Percentiles rank a stretch among this genome's conserved stretches.
These are phyloP conservation scores for Solanum sitiens DNA, from an alignment of 257 asterid genomes.

Conservation along the genomic window DNA sequence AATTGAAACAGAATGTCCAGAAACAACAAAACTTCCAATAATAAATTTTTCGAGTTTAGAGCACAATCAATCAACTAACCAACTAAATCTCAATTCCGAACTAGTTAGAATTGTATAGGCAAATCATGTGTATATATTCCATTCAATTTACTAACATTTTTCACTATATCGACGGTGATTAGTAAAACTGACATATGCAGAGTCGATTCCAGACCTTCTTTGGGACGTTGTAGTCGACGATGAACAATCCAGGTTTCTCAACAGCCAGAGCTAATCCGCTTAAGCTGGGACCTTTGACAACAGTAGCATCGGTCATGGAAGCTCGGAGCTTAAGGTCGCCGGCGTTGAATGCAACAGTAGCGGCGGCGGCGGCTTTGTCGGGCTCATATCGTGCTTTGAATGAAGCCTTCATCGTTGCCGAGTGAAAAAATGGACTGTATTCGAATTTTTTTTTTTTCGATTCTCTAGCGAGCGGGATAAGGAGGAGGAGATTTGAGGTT, in stretches of 20 bases:
- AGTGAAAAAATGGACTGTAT: neutral
- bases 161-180: neutral
- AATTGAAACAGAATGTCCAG: too few species aligned
- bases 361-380: conserved; percentile 57
- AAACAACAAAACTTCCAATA: too few species aligned
- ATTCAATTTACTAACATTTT: neutral
- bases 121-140: neutral
- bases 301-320: conserved; percentile 81
- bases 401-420: conserved; percentile 51
- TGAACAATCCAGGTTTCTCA: conserved; percentile 85
- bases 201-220: conserved; percentile 32
- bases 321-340: conserved; percentile 87
- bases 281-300: conserved; percentile 75
- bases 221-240: conserved; percentile 82
- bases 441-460: neutral
- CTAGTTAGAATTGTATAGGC: neutral
- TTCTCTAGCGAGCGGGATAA: conserved; percentile 12
- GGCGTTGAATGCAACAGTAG: conserved; percentile 73
- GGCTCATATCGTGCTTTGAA: conserved; percentile 70
- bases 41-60: neutral
- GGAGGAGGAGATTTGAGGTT: neutral
- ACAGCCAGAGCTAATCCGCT: conserved; percentile 68
- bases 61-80: neutral
- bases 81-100: neutral
- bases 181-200: neutral